Base-by-base conservation (phyloP, 2,329 filamentous ascomycete species). In the Phyllosticta citrichinensis region DNA sequence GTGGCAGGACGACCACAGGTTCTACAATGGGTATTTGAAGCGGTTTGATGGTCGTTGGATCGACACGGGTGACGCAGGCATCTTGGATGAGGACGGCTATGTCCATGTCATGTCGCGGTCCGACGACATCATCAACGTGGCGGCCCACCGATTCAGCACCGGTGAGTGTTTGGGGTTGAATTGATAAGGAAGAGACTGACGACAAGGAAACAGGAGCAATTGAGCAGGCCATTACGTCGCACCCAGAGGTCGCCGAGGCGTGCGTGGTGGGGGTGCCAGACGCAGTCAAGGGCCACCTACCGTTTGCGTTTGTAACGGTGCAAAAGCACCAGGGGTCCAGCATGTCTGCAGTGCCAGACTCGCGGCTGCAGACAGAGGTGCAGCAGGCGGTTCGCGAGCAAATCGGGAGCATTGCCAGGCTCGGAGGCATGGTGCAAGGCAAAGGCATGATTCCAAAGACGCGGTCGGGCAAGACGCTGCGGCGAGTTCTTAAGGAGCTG, bases 121-220 rank as follows among this genome's bases (percentile, higher is more conserved):
- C 33, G 92, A 97, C 75, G 92, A 97, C 72, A 87, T 97, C 63
- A 91, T 97, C 70, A 97, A 97, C 70, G 92, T 96, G n/a, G 92
- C 91, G 51, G 91, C 92, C 5, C 92, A 97, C 76, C 84, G 92
- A 14, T 86, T 97, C 63, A 93, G 88, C 64, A 96, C 91, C 11
- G 90, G 88, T 88, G 78, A 67, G 80, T 73, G 24, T 2, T 19
- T 17, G 17, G 52, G 11, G 57, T 52, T 17, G 51, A 47, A 12
- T 47, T 33, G 1, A 47, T n/a, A n/a, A 14, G 40, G n/a, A 47
- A 47, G 4, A 47, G 8, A n/a, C 4, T 47, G 40, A 47, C 40
- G 50, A 22, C 47, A 58, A 10, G 5, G 11, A n/a, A 47, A 17
- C 22, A 89, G 89, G 91, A 56, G 83, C 87, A 35, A 94, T 97